Percentiles rank a stretch among this genome's conserved stretches.
Evolutionary conservation across 1,139 yeast species (phyloP).

Genomic region (Saccharomyces hybrid): DNA sequence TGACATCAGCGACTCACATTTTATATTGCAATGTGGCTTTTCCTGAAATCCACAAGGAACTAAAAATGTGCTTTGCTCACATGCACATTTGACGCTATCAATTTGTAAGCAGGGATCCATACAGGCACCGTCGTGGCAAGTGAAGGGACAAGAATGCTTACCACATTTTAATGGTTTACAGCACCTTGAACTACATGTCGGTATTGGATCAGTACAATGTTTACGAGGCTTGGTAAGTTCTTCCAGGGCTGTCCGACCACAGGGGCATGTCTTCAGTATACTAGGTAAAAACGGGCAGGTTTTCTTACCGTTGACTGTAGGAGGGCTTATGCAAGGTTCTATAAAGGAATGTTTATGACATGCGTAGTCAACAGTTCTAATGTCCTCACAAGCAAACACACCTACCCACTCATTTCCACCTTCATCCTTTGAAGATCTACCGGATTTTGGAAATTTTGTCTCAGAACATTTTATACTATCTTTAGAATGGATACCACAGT

Average conservation of each 20-base stretch:
- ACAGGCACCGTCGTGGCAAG: conserved; percentile 76
- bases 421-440: conserved; percentile 18
- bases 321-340: conserved; percentile 51
- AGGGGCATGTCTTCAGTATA: conserved; percentile 57
- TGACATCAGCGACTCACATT: conserved; percentile 67
- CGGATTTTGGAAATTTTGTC: conserved; percentile 27
- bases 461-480: conserved; percentile 44
- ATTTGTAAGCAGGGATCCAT: conserved; percentile 48
- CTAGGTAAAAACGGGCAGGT: conserved; percentile 65
- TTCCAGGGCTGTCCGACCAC: conserved; percentile 51
- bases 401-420: conserved; percentile 49
- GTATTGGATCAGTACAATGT: conserved; percentile 68
- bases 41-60: conserved; percentile 61
- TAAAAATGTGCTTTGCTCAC: conserved; percentile 37
- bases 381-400: conserved; percentile 49
- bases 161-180: conserved; percentile 65
- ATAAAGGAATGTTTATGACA: conserved; percentile 63
- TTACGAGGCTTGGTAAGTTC: conserved; percentile 41
- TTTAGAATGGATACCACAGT: conserved; percentile 57
- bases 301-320: conserved; percentile 25
- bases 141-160: conserved; percentile 51
- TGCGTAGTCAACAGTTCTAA: conserved; percentile 45
- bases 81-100: conserved; percentile 31
- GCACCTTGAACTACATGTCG: conserved; percentile 63
- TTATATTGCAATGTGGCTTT: conserved; percentile 59